Evolutionary conservation across 257 asterid species (phyloP).

Genomic region (Misopates orontium): DNA sequence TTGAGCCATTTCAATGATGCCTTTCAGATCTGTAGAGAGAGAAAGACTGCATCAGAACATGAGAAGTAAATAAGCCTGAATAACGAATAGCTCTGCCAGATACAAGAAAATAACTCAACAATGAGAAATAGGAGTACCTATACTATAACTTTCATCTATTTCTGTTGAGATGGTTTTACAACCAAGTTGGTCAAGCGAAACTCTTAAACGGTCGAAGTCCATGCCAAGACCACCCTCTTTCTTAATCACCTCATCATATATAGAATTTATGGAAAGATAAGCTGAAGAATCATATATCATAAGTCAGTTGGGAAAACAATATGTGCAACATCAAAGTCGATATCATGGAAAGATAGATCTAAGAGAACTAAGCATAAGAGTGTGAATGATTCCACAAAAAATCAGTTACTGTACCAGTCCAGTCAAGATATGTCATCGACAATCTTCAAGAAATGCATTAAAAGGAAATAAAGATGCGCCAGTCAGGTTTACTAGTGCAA

Average conservation of each 20-base stretch:
- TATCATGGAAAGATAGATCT: background rate
- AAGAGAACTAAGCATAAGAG: conserved; percentile 3
- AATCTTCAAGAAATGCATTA: background rate
- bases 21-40: conserved; percentile 67
- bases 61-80: background rate
- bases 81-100: conserved; percentile 9
- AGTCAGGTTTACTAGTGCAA: background rate
- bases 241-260: conserved; percentile 76
- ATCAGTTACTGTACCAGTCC: background rate
- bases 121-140: conserved; percentile 53
- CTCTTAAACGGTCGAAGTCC: conserved; percentile 62
- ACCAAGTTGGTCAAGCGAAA: conserved; percentile 67
- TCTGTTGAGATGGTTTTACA: conserved; percentile 48
- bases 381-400: conserved; percentile 4
- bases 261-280: conserved; percentile 53
- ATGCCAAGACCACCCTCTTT: conserved; percentile 63
- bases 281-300: conserved; percentile 45
- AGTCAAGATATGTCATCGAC: background rate
- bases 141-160: conserved; percentile 54
- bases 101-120: conserved; percentile 16
- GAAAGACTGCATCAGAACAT: conserved; percentile 25
- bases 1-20: conserved; percentile 68
- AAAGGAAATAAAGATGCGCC: background rate
- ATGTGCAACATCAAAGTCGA: conserved; percentile 14
- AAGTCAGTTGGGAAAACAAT: conserved; percentile 26